Evolutionary conservation across 1,139 yeast species (phyloP).

Genomic region (Blastobotrys ciferrii): DNA sequence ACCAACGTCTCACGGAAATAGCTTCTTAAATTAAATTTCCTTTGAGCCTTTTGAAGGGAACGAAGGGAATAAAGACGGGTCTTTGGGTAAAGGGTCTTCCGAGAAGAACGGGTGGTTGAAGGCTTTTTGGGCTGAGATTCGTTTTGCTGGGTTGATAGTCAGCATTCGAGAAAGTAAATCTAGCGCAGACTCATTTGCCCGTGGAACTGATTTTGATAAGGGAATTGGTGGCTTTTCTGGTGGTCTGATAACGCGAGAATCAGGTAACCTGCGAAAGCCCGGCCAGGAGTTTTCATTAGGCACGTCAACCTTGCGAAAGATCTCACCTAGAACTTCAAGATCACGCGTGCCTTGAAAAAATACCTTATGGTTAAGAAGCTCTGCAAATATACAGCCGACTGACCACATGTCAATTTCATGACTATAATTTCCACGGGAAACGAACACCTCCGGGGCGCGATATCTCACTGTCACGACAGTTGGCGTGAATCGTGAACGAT

Average conservation of each 20-base stretch:
- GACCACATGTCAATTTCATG: slow-evolving; percentile 97
- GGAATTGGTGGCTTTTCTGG: slow-evolving; percentile 59
- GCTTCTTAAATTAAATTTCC: slow-evolving; percentile 16
- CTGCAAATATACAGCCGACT: slow-evolving; percentile 93
- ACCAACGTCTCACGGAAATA: no score
- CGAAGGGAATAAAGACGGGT: slow-evolving; percentile 48
- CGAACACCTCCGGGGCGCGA: slow-evolving; percentile 84
- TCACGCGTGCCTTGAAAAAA: slow-evolving; percentile 89
- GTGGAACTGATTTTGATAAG: slow-evolving; percentile 52
- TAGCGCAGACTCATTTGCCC: slow-evolving; percentile 65
- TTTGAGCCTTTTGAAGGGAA: slow-evolving; percentile 24
- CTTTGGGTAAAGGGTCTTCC: slow-evolving; percentile 61
- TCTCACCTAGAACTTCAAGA: slow-evolving; percentile 87
- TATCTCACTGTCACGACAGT: slow-evolving; percentile 90
- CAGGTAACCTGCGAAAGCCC: slow-evolving; percentile 13
- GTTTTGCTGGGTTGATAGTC: slow-evolving; percentile 72
- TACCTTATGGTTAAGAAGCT: slow-evolving; percentile 83
- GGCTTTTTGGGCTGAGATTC: slow-evolving; percentile 81
- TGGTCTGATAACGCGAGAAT: slow-evolving; percentile 75
- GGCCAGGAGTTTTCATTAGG: slow-evolving; percentile 71
- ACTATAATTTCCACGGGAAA: slow-evolving; percentile 88
- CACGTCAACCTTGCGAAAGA: slow-evolving; percentile 76
- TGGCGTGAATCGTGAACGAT: slow-evolving; percentile 31
- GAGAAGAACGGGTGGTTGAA: slow-evolving; percentile 77
- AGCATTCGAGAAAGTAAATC: slow-evolving; percentile 75